These are phyloP conservation scores for Globisporangium paroecandrum DNA, from an alignment of 352 stramenopile genomes.

Conservation along the genomic window DNA sequence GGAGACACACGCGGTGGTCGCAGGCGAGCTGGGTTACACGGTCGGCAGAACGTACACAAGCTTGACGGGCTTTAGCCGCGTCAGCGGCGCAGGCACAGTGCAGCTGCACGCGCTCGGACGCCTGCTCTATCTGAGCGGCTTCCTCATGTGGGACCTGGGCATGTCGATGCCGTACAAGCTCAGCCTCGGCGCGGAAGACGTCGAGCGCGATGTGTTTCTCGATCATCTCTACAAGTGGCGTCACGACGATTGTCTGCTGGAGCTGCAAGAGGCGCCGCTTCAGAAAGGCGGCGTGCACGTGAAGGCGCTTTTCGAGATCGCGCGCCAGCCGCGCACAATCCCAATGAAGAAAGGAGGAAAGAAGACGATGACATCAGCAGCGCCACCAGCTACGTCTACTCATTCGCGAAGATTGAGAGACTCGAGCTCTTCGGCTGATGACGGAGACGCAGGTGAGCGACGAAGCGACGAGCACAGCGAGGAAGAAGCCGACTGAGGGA, in stretches of 20 bases:
- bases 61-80: conserved; percentile 74
- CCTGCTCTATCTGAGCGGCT: conserved; percentile 67
- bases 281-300: conserved; percentile 45
- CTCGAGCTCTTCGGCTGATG: conserved; percentile 1
- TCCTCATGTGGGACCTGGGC: conserved; percentile 85
- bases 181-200: conserved; percentile 65
- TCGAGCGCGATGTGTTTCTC: conserved; percentile 72
- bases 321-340: conserved; percentile 22
- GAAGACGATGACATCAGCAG: neutral
- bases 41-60: conserved; percentile 91
- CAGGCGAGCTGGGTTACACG: conserved; percentile 92
- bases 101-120: conserved; percentile 78
- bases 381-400: neutral
- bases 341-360: conserved; percentile 7
- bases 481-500: conserved; percentile 16
- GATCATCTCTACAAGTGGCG: conserved; percentile 64
- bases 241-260: conserved; percentile 42
- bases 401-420: neutral
- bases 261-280: conserved; percentile 31
- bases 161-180: conserved; percentile 91
- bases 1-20: conserved; percentile 70
- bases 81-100: conserved; percentile 76
- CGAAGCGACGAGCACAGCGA: conserved; percentile 14
- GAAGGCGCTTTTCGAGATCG: conserved; percentile 58
- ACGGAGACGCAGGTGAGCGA: conserved; percentile 1